Evolutionary conservation across 164 flowering plant genomes (phyloP).

Genomic region (Vitis riparia): DNA sequence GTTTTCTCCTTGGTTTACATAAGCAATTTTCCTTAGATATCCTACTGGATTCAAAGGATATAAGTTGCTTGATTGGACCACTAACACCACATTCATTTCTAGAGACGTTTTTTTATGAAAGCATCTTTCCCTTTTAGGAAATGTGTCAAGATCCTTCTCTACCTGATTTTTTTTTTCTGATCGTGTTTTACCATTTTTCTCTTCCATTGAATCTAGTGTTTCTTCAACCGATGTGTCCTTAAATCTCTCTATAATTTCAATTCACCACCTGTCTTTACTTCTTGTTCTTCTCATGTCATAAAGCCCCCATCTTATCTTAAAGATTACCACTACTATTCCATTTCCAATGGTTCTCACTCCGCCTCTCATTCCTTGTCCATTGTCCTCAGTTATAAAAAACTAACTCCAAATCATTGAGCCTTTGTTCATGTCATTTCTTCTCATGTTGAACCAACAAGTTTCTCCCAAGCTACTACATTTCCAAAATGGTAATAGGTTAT

Average conservation of each 20-base stretch:
- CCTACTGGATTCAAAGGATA: background rate
- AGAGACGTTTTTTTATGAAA: background rate
- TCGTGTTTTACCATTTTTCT: background rate
- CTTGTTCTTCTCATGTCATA: no score
- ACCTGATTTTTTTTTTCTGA: background rate
- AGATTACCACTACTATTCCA: no score
- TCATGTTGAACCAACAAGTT: background rate
- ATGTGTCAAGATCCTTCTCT: no score
- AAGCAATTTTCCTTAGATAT: background rate
- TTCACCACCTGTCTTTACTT: background rate
- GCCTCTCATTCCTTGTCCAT: no score
- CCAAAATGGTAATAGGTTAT: no score
- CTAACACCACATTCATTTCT: background rate
- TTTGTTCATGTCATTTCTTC: background rate
- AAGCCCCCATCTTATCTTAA: no score
- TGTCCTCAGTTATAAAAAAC: no score
- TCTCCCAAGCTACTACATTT: background rate
- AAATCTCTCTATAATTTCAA: background rate
- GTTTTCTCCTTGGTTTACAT: background rate
- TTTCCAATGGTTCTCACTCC: no score
- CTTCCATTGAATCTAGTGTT: background rate
- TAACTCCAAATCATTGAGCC: no score
- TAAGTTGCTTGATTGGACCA: background rate
- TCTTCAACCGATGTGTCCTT: background rate
- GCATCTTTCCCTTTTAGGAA: background rate